Percentiles rank a stretch among this genome's conserved stretches.
phyloP scores from a whole-genome alignment of 176 grass and related monocot species.

The Musa beccarii region DNA sequence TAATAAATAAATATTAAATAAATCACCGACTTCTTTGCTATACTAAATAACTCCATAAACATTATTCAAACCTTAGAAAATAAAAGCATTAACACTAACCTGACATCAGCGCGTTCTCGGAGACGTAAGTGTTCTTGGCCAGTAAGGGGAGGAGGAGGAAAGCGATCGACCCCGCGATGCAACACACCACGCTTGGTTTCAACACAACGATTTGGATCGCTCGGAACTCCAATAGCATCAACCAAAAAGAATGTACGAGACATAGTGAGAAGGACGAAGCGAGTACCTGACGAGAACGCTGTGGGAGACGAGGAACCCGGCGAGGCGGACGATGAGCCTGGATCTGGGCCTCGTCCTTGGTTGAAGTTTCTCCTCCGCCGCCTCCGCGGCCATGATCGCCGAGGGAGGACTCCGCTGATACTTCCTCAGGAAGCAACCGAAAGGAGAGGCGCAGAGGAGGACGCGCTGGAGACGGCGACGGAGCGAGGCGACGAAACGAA shows the following conservation, averaged over 20 bases:
- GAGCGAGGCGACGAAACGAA: too few relatives aligned
- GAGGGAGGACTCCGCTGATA: too few relatives aligned
- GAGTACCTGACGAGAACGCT: constrained; percentile 65
- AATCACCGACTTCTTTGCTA: too few relatives aligned
- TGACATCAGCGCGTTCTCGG: constrained; percentile 92
- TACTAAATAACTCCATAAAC: too few relatives aligned
- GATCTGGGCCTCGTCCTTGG: constrained; percentile 25
- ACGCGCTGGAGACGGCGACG: too few relatives aligned
- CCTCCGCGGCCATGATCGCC: not conserved
- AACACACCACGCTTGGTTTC: constrained; percentile 38
- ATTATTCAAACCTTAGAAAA: too few relatives aligned
- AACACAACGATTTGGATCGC: not conserved
- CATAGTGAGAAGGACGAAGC: not conserved
- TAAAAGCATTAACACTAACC: constrained; percentile 23
- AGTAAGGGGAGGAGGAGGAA: constrained; percentile 64
- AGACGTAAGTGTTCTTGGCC: constrained; percentile 87
- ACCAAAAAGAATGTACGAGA: not conserved
- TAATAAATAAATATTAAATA: too few relatives aligned
- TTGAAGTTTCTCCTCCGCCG: not conserved
- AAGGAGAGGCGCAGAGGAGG: too few relatives aligned
- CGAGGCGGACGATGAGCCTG: constrained; percentile 79
- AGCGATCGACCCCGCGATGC: constrained; percentile 41
- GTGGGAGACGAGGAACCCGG: constrained; percentile 59
- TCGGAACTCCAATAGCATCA: not conserved
- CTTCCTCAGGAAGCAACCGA: too few relatives aligned